phyloP scores from a whole-genome alignment of 2,329 filamentous ascomycete genomes.

The Trichoderma lentiforme region DNA sequence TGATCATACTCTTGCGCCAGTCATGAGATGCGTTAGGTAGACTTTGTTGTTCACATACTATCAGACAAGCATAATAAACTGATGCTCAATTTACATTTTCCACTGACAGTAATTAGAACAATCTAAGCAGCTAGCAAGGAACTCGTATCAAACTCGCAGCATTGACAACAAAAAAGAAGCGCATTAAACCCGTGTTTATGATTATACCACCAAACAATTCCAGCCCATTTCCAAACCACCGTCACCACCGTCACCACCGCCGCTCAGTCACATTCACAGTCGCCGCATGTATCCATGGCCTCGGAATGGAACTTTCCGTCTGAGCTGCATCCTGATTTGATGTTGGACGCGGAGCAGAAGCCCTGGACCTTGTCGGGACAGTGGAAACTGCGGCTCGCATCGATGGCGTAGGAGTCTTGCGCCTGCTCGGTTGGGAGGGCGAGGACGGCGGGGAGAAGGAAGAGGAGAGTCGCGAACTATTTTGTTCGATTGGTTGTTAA shows the following conservation, averaged over 20 bases:
- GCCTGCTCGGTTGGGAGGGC: slow-evolving; percentile 11
- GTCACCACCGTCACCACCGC: background rate
- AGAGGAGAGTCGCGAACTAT: background rate
- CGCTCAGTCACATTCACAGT: background rate
- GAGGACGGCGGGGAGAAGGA: background rate
- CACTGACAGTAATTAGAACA: background rate
- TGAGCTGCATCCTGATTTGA: slow-evolving; percentile 21
- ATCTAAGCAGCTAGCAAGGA: background rate
- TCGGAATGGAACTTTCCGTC: slow-evolving; percentile 20
- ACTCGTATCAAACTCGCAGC: background rate
- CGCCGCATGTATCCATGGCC: slow-evolving; percentile 21
- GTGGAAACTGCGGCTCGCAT: slow-evolving; percentile 19
- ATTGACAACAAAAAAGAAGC: background rate
- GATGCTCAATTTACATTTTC: background rate
- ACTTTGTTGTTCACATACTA: background rate
- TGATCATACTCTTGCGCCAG: rapidly evolving
- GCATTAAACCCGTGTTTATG: background rate
- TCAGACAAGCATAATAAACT: no score
- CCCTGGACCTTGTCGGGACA: slow-evolving; percentile 19
- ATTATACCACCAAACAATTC: background rate
- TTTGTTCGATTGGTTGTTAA: background rate
- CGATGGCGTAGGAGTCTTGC: background rate
- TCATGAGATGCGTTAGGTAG: background rate
- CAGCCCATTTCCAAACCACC: no score
- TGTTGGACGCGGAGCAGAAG: slow-evolving; percentile 25